Evolutionary conservation across 2,329 filamentous ascomycete species (phyloP), one percentile per base, ranked within the genome.

Genomic region (Ophiocordyceps camponoti-floridani): DNA sequence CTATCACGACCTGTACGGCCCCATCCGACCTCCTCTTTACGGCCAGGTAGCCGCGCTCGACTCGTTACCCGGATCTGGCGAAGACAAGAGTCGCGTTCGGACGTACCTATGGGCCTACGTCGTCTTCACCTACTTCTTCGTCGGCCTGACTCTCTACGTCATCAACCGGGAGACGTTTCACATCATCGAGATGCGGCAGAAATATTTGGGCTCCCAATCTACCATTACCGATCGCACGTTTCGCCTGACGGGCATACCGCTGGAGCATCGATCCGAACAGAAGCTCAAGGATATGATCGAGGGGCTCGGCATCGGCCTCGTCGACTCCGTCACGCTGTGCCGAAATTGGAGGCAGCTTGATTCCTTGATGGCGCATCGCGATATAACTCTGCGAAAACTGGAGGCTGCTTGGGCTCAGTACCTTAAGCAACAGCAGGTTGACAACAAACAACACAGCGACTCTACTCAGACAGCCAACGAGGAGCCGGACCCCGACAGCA

Each of bases 141-240:
- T 82, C 6, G 76, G 69, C 2, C 64, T 96, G 40, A 83, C 84
- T 0, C 67, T 95, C 12, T 94, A 88, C 58, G 75, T 89, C 52
- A 78, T 96, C 54, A 77, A 89, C 47, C 73, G 73, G 40, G 82
- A 94, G 62, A 96, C 91, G 0, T 77, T 82, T 52, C 82, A 79
- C 47, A 82, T 98, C 44, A 93, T 96, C 50, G 75, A 80, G 46
- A 75, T 89, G 28, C 73, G 91, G 23, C 91, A 98, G 60, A 79
- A 87, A 47, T 98, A 95, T 57, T 72, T 98, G 10, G 91, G 91
- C 12, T 86, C 81, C 19, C 89, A 96, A 61, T 88, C 84, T 0
- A 96, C 89, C n/a, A 77, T 95, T 44, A 96, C 91, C 1, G 91
- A 98, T 62, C 79, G 88, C 30, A 98, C 91, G 0, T 88, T 98